Conservation (phyloP, 2,329 filamentous ascomycete species). For the Fusarium neocosmosporiellum region DNA sequence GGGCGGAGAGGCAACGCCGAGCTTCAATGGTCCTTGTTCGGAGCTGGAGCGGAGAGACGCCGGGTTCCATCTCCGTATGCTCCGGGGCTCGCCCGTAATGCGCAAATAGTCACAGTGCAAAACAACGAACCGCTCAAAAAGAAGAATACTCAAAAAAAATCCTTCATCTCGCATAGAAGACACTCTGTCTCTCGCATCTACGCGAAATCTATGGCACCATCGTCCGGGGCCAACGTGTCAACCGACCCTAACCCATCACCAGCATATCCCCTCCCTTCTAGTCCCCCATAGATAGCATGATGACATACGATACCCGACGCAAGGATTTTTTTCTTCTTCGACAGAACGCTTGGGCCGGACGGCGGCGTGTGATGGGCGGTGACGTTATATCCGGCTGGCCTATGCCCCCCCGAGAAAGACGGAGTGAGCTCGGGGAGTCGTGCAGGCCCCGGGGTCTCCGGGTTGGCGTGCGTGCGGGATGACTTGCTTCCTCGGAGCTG, state of each 20-base stretch:
- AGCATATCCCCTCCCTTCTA: not conserved
- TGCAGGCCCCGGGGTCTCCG: constrained; percentile 10
- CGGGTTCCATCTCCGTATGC: constrained; percentile 25
- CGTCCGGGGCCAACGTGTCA: constrained; percentile 1
- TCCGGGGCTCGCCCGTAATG: constrained; percentile 22
- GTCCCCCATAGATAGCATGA: constrained; percentile 19
- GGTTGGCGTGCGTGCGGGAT: constrained; percentile 1
- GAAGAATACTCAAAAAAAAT: not conserved
- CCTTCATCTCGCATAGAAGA: not conserved
- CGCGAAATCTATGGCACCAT: constrained; percentile 23
- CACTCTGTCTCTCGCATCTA: not conserved
- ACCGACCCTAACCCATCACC: constrained; percentile 10
- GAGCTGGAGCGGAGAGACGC: constrained; percentile 34
- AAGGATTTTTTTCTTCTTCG: not conserved
- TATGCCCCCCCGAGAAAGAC: not conserved
- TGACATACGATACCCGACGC: constrained; percentile 13
- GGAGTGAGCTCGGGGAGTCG: not conserved
- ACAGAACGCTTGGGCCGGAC: not conserved
- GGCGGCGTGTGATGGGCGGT: not conserved
- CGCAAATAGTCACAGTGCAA: not conserved
- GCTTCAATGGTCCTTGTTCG: constrained; percentile 4
- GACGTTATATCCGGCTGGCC: constrained; percentile 1
- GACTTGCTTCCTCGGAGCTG: not conserved
- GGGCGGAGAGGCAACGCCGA: constrained; percentile 33
- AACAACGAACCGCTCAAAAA: not conserved